These are phyloP conservation scores for Stephanocyclus meneghinianus DNA, from an alignment of 352 stramenopile species.

Conservation along the genomic window DNA sequence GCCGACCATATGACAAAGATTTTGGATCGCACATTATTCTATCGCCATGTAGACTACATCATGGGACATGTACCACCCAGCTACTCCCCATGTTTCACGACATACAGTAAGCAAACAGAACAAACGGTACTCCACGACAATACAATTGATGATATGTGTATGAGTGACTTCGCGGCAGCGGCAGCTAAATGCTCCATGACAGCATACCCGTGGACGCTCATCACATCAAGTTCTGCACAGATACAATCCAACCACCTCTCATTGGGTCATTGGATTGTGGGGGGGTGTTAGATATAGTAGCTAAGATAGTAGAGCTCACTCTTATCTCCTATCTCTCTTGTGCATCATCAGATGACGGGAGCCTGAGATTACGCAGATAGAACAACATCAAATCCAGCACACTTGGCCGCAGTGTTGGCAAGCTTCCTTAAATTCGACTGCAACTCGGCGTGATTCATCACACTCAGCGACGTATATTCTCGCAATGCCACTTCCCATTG, in stretches of 20 bases:
- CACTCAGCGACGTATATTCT: constrained; percentile 65
- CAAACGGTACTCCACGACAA: too few relatives aligned
- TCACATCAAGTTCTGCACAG: too few relatives aligned
- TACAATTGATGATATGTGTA: too few relatives aligned
- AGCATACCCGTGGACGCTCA: too few relatives aligned
- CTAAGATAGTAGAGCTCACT: too few relatives aligned
- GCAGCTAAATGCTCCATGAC: too few relatives aligned
- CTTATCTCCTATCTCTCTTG: too few relatives aligned
- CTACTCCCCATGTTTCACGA: background rate
- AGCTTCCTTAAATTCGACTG: constrained; percentile 59
- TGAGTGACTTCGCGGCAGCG: too few relatives aligned
- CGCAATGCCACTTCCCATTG: constrained; percentile 59
- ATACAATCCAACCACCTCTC: too few relatives aligned
- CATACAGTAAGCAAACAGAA: too few relatives aligned
- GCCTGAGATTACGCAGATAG: constrained; percentile 6
- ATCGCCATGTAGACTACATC: constrained; percentile 8
- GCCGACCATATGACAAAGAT: background rate
- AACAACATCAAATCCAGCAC: constrained; percentile 56
- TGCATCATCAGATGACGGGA: background rate
- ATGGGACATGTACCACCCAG: constrained; percentile 2
- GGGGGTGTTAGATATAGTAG: too few relatives aligned
- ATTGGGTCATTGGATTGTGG: too few relatives aligned
- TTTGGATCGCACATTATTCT: background rate
- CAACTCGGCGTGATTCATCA: constrained; percentile 66
- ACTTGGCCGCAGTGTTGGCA: constrained; percentile 46